These are phyloP conservation scores for Larix kaempferi DNA, from an alignment of 75 land plant species.

Conservation along the genomic window DNA sequence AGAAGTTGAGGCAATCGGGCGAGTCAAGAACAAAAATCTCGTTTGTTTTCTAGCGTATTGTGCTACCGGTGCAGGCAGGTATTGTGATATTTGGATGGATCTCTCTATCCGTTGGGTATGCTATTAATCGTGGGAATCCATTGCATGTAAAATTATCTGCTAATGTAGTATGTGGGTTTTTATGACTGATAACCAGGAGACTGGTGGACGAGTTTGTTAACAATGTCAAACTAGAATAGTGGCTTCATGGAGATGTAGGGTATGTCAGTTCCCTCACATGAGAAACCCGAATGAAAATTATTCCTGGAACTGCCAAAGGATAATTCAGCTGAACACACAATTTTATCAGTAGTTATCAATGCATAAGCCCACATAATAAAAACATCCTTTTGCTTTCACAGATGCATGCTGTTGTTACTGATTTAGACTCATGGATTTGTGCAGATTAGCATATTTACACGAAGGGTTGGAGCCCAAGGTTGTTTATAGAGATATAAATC, in stretches of 20 bases:
- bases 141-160: background rate
- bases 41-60: slow-evolving; percentile 95
- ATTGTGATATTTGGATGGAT: no score
- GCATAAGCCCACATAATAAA: no score
- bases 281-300: slow-evolving; percentile 93
- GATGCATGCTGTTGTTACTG: background rate
- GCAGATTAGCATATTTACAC: slow-evolving; percentile 84
- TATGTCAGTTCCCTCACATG: slow-evolving; percentile 65
- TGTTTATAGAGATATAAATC: slow-evolving; percentile 93
- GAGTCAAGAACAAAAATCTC: slow-evolving; percentile 89
- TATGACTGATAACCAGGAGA: slow-evolving; percentile 47
- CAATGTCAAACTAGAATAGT: slow-evolving; percentile 93
- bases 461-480: slow-evolving; percentile 95
- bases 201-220: slow-evolving; percentile 93
- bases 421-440: slow-evolving; percentile 8
- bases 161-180: slow-evolving; percentile 1
- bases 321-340: slow-evolving; percentile 12
- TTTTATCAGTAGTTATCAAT: no score
- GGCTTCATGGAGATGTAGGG: slow-evolving; percentile 94
- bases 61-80: slow-evolving; percentile 95
- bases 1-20: slow-evolving; percentile 95
- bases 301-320: slow-evolving; percentile 89
- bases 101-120: no score
- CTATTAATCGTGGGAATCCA: background rate
- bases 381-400: no score